Conservation (phyloP, 148 eudicot species). For the Camellia granthamiana region DNA sequence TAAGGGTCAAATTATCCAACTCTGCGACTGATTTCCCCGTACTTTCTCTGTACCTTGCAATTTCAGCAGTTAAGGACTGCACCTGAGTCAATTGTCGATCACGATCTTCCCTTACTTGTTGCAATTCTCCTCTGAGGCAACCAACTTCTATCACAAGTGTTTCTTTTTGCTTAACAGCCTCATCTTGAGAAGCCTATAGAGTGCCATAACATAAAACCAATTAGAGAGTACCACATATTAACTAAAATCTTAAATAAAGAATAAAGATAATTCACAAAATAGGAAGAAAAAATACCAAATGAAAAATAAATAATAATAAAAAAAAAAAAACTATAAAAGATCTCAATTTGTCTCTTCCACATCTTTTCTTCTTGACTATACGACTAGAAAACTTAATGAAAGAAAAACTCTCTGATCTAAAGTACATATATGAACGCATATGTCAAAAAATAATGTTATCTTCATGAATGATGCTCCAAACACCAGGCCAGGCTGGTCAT, state of each 20-base stretch:
- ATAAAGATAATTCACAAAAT: not conserved
- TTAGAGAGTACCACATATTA: not conserved
- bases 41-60: constrained; percentile 44
- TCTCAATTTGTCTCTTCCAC: not conserved
- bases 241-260: not conserved
- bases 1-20: constrained; percentile 48
- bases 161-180: constrained; percentile 51
- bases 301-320: not conserved
- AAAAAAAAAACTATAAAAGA: not conserved
- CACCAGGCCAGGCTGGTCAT: too few relatives aligned
- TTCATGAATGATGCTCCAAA: too few relatives aligned
- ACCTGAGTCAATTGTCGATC: constrained; percentile 45
- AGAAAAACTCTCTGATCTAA: too few relatives aligned
- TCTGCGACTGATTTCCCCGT: constrained; percentile 55
- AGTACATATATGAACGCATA: too few relatives aligned
- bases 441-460: too few relatives aligned
- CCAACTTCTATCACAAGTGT: constrained; percentile 39
- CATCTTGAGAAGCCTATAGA: constrained; percentile 54
- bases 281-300: not conserved
- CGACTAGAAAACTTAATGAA: not conserved
- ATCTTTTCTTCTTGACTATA: not conserved
- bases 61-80: constrained; percentile 38
- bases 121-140: constrained; percentile 52
- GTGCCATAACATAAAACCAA: not conserved
- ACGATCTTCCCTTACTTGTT: constrained; percentile 65